Base-by-base conservation (phyloP, 352 stramenopile species). In the Pythium diclinum region DNA sequence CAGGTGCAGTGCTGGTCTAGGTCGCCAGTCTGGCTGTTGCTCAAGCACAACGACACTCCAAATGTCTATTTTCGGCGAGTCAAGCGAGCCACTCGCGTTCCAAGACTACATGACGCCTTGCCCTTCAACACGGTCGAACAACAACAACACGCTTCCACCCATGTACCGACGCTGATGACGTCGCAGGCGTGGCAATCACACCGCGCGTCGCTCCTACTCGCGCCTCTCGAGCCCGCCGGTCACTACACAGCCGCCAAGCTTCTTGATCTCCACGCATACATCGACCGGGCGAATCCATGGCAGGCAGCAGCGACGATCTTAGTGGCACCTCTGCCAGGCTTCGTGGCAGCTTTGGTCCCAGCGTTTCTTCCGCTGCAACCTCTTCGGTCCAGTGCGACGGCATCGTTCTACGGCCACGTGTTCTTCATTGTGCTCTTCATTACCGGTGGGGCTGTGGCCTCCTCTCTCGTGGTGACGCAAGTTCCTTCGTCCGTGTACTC, bases 381-480 rank as follows among this genome's bases (percentile, higher is more conserved):
- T 1, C 44, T 51, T 44, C 47, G 13, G 30, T 51, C 44, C 23
- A 48, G 21, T 9, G 30, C 32, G 16, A 14, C 23, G 16, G 4
- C 30, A 40, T 56, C 34, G 11, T 48, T 25, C 28, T 33, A 32
- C 19, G n/a, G 46, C 6, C 40, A 62, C 33, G n/a, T 61, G 6
- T 56, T 62, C 19, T 53, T 61, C n/a, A 42, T 58, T 19, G 46
- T 55, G 13, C 16, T 57, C 25, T 64, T 58, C 34, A 28, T 48
- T 6, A 64, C 58, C 10, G 23, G 11, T 30, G 59, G 59, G 3
- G 19, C 59, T 1, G 49, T 66, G 7, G 16, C 42, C 6, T 23
- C 59, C 36, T 47, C 59, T 21, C 49, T 66, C 9, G 14, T 47
- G 14, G 59, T 59, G 28, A 66, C 59, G 28, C 19, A 54, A 25